Base-by-base conservation (phyloP, 2,329 filamentous ascomycete genomes). In the Fusarium xylarioides region DNA sequence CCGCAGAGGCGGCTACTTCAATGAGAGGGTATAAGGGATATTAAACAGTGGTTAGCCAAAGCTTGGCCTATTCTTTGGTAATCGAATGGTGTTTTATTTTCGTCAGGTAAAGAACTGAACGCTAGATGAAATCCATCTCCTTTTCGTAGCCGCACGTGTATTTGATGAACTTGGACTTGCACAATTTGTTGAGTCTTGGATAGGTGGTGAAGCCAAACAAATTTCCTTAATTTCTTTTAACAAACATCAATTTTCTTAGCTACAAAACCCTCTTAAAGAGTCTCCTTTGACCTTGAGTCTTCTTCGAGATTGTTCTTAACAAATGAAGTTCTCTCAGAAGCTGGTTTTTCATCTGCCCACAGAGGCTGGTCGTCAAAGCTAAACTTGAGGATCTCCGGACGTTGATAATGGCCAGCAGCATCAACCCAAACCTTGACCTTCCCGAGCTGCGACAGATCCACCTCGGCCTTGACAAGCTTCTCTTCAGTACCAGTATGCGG, bases 71-170 rank as follows among this genome's bases (percentile, higher is more conserved):
- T 32, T 32, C 11, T 49, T 32, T n/a, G 14, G 4, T 28, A 28
- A 14, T 10, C 11, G 15, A 21, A 18, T 11, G 9, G 28, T 1
- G 18, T 49, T 7, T n/a, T 8, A n/a, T 23, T 23, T 18, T 43
- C 0, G 3, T 42, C n/a, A 15, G 0, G 1, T n/a, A 19, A 19
- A 0, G 9, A 4, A 21, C 0, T 28, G 8, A 0, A 6, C 3
- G 16, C 1, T 9, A 16, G 26, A n/a, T n/a, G 28, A 19, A 16
- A 5, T 12, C 7, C 1, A 6, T 12, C 14, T 6, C 19, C 19
- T n/a, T n/a, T 12, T 28, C 4, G 26, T 8, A 19, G 4, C 12
- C 4, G 8, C 5, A 28, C 2, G 18, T 32, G n/a, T n/a, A 9
- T 12, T n/a, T 18, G 21, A 32, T n/a, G n/a, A 49, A 49, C 7